These are phyloP conservation scores for Fermentozyma sake DNA, from an alignment of 1,139 yeast genomes.

Conservation along the genomic window DNA sequence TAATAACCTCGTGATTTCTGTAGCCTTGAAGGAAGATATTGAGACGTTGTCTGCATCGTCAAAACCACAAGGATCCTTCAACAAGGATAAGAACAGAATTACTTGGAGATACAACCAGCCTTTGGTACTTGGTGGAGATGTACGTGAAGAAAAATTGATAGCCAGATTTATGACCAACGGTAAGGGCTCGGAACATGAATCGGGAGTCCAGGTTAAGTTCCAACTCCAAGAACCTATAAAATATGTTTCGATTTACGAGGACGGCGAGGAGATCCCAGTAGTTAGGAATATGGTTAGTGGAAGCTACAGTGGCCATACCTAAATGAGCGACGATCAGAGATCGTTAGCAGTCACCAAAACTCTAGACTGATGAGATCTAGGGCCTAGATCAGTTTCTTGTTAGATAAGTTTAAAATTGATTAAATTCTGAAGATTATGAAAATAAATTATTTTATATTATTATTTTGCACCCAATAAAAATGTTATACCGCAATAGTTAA, in stretches of 20 bases:
- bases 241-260: slow-evolving; percentile 19
- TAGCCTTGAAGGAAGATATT: slow-evolving; percentile 41
- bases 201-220: slow-evolving; percentile 70
- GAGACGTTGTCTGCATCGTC: slow-evolving; percentile 72
- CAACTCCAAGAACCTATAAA: slow-evolving; percentile 25
- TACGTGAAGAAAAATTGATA: slow-evolving; percentile 53
- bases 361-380: background rate
- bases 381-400: background rate
- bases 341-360: background rate
- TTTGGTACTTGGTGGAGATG: slow-evolving; percentile 31
- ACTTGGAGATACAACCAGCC: slow-evolving; percentile 72
- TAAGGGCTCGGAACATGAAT: slow-evolving; percentile 57
- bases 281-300: slow-evolving; percentile 34
- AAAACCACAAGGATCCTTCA: slow-evolving; percentile 87
- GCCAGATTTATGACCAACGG: slow-evolving; percentile 70
- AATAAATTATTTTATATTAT: too few relatives aligned
- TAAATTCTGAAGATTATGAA: background rate
- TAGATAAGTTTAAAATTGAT: background rate
- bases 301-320: slow-evolving; percentile 28
- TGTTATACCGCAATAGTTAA: too few relatives aligned
- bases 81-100: slow-evolving; percentile 76
- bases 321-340: slow-evolving; percentile 1
- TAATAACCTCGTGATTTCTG: slow-evolving; percentile 65
- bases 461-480: too few relatives aligned
- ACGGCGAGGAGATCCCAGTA: slow-evolving; percentile 22